A percentile compares a stretch with the other conserved stretches of the same genome.
Evolutionary conservation across 257 asterid genomes (phyloP).

Genomic region (Buddleja alternifolia): DNA sequence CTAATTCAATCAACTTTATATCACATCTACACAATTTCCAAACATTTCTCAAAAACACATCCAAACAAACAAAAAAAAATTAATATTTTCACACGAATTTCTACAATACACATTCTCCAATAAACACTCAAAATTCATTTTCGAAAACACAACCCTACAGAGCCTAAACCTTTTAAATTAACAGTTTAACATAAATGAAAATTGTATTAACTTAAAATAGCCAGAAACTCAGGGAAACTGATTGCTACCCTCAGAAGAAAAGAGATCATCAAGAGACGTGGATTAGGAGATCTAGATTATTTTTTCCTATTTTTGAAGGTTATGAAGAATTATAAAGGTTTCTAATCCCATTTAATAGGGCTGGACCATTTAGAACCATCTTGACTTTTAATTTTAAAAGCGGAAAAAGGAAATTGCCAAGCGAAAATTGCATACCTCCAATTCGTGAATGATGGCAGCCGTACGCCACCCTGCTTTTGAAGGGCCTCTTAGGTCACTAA

Average conservation of each 20-base stretch:
- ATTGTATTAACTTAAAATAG: not conserved
- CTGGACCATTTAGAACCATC: not conserved
- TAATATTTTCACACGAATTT: too few species aligned
- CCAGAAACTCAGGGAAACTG: not conserved
- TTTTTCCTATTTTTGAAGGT: too few species aligned
- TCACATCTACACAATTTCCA: too few species aligned
- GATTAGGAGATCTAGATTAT: not conserved
- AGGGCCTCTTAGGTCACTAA: conserved; percentile 98
- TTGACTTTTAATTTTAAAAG: not conserved
- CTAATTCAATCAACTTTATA: too few species aligned
- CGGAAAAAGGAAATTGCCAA: not conserved
- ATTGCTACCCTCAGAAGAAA: not conserved
- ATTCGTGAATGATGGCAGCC: conserved; percentile 92
- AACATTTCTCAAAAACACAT: too few species aligned
- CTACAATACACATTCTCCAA: too few species aligned
- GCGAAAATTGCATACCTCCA: conserved; percentile 57
- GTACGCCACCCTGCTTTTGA: conserved; percentile 99
- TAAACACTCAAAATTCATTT: too few species aligned
- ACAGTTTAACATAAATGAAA: too few species aligned
- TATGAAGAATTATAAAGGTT: too few species aligned
- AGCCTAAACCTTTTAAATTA: too few species aligned
- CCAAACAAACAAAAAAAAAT: too few species aligned
- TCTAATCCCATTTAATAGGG: not conserved
- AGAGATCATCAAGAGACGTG: not conserved
- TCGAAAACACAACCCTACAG: too few species aligned